Evolutionary conservation across 192 early-diverging fungal species (phyloP).

Genomic region (Coemansia sp.): DNA sequence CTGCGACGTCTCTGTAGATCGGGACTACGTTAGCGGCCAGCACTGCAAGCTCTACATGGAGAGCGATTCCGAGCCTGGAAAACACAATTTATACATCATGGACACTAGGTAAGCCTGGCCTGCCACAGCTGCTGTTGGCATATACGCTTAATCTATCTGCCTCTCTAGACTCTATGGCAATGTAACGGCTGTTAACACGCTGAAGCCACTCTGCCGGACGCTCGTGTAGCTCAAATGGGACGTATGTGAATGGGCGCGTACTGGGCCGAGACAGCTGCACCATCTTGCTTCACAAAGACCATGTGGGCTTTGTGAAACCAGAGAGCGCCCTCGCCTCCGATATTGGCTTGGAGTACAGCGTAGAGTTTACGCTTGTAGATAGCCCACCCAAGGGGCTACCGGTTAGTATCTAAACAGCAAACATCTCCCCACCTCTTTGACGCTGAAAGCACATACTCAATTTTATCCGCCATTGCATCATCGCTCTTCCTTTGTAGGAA

Average conservation of each 20-base stretch:
- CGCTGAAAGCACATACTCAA: background rate
- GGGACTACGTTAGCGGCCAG: conserved; percentile 32
- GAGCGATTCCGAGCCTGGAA: conserved; percentile 9
- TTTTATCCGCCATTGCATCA: background rate
- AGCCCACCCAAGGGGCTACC: conserved; percentile 8
- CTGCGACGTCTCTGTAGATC: conserved; percentile 35
- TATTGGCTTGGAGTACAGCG: conserved; percentile 45
- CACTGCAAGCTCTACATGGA: conserved; percentile 48
- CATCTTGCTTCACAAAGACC: conserved; percentile 48
- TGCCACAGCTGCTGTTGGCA: background rate
- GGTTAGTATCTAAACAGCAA: conserved; percentile 1
- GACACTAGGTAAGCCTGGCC: conserved; percentile 26
- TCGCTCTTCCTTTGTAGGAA: conserved; percentile 5
- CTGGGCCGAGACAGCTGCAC: conserved; percentile 49
- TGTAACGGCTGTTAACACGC: background rate
- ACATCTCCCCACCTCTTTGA: background rate
- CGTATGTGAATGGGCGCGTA: conserved; percentile 41
- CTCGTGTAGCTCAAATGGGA: conserved; percentile 43
- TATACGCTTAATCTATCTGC: background rate
- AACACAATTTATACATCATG: conserved; percentile 23
- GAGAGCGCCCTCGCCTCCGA: conserved; percentile 29
- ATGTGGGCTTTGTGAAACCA: conserved; percentile 27
- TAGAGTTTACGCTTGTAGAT: conserved; percentile 19
- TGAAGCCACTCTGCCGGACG: background rate
- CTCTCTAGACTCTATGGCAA: background rate